Percentiles rank a stretch among this genome's conserved stretches.
Evolutionary conservation across 208 protist species (phyloP).

Genomic region (Leptomonas seymouri): DNA sequence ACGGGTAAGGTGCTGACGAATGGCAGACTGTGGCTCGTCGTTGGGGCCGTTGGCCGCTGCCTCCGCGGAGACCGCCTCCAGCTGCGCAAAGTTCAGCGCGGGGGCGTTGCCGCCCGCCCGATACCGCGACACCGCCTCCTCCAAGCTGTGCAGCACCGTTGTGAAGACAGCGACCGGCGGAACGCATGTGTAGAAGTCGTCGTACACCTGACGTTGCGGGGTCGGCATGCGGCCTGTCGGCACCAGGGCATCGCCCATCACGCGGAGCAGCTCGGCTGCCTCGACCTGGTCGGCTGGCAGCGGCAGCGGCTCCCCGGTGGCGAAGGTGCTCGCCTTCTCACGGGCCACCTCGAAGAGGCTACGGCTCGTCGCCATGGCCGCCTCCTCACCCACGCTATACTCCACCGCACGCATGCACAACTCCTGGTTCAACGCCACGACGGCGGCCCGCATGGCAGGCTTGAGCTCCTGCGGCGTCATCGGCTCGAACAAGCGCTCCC

Average conservation of each 20-base stretch:
- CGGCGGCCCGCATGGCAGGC: constrained; percentile 19
- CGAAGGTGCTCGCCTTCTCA: constrained; percentile 63
- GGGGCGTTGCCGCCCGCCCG: constrained; percentile 38
- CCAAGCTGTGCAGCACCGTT: constrained; percentile 56
- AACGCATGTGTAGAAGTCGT: constrained; percentile 91
- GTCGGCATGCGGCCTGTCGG: constrained; percentile 86
- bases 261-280: constrained; percentile 48
- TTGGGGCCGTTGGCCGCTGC: not conserved
- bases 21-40: constrained; percentile 48
- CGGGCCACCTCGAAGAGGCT: constrained; percentile 72
- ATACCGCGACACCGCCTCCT: constrained; percentile 73
- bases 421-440: constrained; percentile 66
- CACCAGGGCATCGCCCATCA: constrained; percentile 92
- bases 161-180: constrained; percentile 79
- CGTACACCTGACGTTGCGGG: constrained; percentile 92
- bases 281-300: constrained; percentile 64
- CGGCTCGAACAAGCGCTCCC: constrained; percentile 17
- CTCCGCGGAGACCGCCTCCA: constrained; percentile 32
- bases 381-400: constrained; percentile 93
- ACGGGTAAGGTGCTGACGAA: constrained; percentile 56
- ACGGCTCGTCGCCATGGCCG: constrained; percentile 63
- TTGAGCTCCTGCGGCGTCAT: constrained; percentile 26
- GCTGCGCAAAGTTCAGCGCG: constrained; percentile 62
- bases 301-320: constrained; percentile 30
- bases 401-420: constrained; percentile 79